A percentile compares a stretch with the other conserved stretches of the same genome.
phyloP scores from a whole-genome alignment of 306 rosid genomes.

The Trifolium repens region DNA sequence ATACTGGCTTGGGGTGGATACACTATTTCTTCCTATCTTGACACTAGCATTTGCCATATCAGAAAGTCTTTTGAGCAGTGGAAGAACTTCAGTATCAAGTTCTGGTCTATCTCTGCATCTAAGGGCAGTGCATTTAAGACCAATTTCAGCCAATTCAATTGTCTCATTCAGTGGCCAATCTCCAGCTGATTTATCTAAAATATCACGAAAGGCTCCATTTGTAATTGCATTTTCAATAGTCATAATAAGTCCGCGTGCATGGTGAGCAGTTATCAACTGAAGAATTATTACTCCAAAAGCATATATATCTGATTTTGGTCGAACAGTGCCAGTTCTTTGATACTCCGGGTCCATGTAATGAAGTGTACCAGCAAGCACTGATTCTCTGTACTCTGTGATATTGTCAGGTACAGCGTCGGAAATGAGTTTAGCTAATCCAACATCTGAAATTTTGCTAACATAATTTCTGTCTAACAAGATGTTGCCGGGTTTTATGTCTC shows the following conservation, averaged over 20 bases:
- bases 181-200: conserved; percentile 71
- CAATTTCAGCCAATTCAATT: conserved; percentile 69
- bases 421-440: conserved; percentile 84
- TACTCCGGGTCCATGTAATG: conserved; percentile 98
- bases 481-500: conserved; percentile 95
- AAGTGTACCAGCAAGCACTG: conserved; percentile 85
- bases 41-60: conserved; percentile 61
- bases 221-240: conserved; percentile 69
- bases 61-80: conserved; percentile 65
- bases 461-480: conserved; percentile 77
- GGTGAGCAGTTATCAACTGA: conserved; percentile 71
- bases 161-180: conserved; percentile 90
- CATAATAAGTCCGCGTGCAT: conserved; percentile 66
- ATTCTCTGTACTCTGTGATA: conserved; percentile 82
- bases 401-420: conserved; percentile 78
- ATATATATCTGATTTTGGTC: conserved; percentile 91
- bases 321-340: conserved; percentile 87
- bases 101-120: conserved; percentile 98
- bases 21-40: conserved; percentile 45
- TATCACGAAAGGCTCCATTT: conserved; percentile 56
- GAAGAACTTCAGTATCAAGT: conserved; percentile 87
- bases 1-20: conserved; percentile 70
- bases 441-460: conserved; percentile 88
- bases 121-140: conserved; percentile 70
- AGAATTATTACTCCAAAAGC: conserved; percentile 85